phyloP scores from a whole-genome alignment of 768 basidiomycete genomes.

The Boletus insuetus region DNA sequence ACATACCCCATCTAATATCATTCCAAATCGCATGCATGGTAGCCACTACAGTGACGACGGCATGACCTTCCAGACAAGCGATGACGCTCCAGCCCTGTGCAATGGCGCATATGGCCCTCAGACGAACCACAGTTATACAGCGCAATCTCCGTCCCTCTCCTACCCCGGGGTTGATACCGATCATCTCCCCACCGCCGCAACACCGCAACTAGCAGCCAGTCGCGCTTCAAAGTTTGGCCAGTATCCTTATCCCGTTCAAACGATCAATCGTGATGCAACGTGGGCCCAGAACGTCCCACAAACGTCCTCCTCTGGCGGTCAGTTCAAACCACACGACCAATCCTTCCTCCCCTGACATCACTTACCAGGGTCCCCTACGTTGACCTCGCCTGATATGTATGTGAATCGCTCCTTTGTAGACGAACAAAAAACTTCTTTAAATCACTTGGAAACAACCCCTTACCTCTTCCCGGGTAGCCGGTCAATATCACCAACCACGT shows the following conservation, averaged over 20 bases:
- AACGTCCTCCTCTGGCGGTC: constrained; percentile 31
- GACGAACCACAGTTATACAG: constrained; percentile 38
- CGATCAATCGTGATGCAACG: constrained; percentile 29
- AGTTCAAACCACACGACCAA: constrained; percentile 27
- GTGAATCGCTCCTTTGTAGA: constrained; percentile 46
- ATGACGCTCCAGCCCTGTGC: constrained; percentile 44
- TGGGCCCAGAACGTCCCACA: constrained; percentile 32
- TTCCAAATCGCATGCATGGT: constrained; percentile 36
- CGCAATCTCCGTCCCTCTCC: constrained; percentile 48
- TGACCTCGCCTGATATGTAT: constrained; percentile 47
- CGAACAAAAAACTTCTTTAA: constrained; percentile 55
- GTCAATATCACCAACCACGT: constrained; percentile 67
- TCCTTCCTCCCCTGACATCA: constrained; percentile 31
- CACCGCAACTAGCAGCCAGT: constrained; percentile 36
- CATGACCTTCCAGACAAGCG: constrained; percentile 49
- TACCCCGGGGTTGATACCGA: constrained; percentile 35
- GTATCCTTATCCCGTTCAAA: constrained; percentile 43
- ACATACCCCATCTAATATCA: constrained; percentile 31
- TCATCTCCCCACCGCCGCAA: constrained; percentile 24
- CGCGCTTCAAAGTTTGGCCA: constrained; percentile 53
- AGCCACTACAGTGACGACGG: constrained; percentile 38
- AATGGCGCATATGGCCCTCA: constrained; percentile 44
- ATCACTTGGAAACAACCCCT: constrained; percentile 49
- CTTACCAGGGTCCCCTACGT: constrained; percentile 57
- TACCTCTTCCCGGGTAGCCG: constrained; percentile 67